phyloP scores from a whole-genome alignment of 2,329 filamentous ascomycete genomes.

The Colletotrichum chrysophilum region DNA sequence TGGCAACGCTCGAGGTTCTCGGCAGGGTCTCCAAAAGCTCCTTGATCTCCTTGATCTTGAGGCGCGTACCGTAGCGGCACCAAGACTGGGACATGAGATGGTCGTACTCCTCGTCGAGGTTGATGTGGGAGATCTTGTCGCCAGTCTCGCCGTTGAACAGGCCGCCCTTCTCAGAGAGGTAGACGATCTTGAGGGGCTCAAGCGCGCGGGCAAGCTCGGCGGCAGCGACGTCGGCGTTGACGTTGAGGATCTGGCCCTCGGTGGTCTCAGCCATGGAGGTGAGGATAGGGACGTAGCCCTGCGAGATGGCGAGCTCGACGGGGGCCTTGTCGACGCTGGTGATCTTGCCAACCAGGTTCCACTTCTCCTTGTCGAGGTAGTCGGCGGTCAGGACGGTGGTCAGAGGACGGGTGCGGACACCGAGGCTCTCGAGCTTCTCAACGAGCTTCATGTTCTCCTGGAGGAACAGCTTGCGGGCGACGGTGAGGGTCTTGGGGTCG shows the following conservation, averaged over 20 bases:
- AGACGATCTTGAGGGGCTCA: conserved; percentile 96
- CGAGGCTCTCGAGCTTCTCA: conserved; percentile 86
- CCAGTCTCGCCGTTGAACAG: conserved; percentile 92
- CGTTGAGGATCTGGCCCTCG: conserved; percentile 92
- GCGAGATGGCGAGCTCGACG: conserved; percentile 89
- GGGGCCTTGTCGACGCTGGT: conserved; percentile 88
- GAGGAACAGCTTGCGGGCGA: conserved; percentile 91
- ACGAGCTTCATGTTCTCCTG: conserved; percentile 95
- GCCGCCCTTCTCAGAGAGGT: conserved; percentile 97
- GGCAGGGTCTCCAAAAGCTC: conserved; percentile 88
- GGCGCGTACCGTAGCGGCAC: conserved; percentile 91
- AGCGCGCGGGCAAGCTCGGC: conserved; percentile 89
- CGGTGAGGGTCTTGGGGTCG: conserved; percentile 89
- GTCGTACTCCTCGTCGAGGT: conserved; percentile 95
- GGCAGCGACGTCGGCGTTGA: conserved; percentile 96
- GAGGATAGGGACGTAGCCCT: conserved; percentile 89
- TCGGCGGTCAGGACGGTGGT: conserved; percentile 92
- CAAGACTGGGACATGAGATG: conserved; percentile 91
- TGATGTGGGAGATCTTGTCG: conserved; percentile 96
- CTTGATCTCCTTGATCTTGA: conserved; percentile 99
- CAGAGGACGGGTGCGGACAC: conserved; percentile 87
- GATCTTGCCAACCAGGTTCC: conserved; percentile 94
- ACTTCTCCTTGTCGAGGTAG: conserved; percentile 96
- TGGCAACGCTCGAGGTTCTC: conserved; percentile 91
- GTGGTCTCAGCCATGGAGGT: conserved; percentile 95